phyloP scores from a whole-genome alignment of 148 eudicot species.

The Silene conica region DNA sequence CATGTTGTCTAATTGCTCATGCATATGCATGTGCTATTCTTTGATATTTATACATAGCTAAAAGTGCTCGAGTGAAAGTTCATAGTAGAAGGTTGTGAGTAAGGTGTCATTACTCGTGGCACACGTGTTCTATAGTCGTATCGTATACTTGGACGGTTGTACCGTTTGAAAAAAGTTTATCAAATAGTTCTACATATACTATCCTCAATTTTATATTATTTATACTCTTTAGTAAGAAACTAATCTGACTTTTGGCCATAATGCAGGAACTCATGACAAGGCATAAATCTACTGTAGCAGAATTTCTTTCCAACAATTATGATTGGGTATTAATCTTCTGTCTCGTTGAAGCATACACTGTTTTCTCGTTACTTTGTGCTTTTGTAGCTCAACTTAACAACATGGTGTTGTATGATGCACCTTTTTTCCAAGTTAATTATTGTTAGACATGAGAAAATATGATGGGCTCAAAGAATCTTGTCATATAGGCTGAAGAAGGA shows the following conservation, averaged over 20 bases:
- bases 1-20: too few species aligned
- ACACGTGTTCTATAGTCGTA: background rate
- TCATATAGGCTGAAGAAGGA: too few species aligned
- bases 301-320: slow-evolving; percentile 79
- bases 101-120: too few species aligned
- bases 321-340: slow-evolving; percentile 58
- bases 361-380: background rate
- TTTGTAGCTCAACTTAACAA: too few species aligned
- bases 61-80: too few species aligned
- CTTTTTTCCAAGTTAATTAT: background rate
- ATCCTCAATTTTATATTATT: background rate
- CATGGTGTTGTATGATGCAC: too few species aligned
- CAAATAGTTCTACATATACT: background rate
- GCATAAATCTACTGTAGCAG: slow-evolving; percentile 96
- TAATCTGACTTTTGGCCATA: slow-evolving; percentile 6
- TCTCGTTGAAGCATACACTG: background rate
- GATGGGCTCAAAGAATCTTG: too few species aligned
- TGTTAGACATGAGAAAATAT: background rate
- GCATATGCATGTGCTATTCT: too few species aligned
- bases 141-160: background rate
- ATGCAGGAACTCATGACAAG: slow-evolving; percentile 94
- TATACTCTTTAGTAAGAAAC: background rate
- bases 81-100: too few species aligned
- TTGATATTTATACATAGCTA: too few species aligned
- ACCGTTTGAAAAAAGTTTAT: background rate